Conservation (phyloP, 1,284 basidiomycete species). For the Sporisorium reilianum region DNA sequence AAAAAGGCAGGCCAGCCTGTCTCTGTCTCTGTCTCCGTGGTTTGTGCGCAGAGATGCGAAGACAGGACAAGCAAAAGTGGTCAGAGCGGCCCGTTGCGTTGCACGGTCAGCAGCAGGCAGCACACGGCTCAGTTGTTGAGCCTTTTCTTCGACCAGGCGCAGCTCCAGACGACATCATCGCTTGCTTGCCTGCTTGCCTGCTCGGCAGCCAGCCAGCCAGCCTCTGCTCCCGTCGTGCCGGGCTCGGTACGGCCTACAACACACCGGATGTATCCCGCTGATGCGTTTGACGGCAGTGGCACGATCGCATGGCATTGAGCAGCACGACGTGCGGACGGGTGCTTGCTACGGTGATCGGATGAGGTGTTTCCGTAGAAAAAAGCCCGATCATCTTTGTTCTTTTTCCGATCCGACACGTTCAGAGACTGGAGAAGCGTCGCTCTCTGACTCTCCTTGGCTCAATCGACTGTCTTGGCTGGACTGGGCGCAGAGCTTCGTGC, state of each 20-base stretch:
- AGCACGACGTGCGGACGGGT: too few species aligned
- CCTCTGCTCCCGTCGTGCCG: not conserved
- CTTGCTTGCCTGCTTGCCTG: not conserved
- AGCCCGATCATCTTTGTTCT: too few species aligned
- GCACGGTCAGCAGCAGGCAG: not conserved
- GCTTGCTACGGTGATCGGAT: too few species aligned
- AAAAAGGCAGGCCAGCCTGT: constrained; percentile 1
- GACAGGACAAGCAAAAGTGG: not conserved
- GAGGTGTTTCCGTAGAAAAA: too few species aligned
- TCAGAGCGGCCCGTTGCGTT: constrained; percentile 18
- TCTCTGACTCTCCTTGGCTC: too few species aligned
- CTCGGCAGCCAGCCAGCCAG: not conserved
- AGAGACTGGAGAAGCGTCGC: too few species aligned
- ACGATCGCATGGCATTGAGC: too few species aligned
- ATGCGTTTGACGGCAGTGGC: not conserved
- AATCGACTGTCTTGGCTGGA: too few species aligned
- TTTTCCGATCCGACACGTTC: too few species aligned
- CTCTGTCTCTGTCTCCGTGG: constrained; percentile 8
- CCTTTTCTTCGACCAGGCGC: too few species aligned
- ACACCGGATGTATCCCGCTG: not conserved
- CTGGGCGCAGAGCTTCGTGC: too few species aligned
- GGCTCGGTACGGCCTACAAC: not conserved
- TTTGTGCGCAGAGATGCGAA: constrained; percentile 15
- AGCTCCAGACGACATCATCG: constrained; percentile 3
- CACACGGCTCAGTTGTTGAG: constrained; percentile 6